Conservation (phyloP, 805 yeast species). For the baker's yeast (Saccharomyces cerevisiae) region DNA sequence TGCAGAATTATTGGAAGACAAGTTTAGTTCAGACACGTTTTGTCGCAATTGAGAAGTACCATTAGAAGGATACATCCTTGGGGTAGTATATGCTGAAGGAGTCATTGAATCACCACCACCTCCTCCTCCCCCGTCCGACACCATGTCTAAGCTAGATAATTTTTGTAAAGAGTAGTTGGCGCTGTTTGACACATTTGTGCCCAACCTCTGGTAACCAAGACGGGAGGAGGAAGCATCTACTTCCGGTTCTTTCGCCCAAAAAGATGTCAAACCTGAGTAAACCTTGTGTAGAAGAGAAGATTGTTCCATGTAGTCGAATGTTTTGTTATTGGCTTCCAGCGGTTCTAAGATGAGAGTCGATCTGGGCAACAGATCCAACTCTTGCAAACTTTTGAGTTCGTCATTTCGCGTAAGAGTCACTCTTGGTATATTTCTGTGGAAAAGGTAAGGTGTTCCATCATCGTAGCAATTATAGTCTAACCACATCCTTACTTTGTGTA, state of each 20-base stretch:
- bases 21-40: background rate
- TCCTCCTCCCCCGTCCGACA: background rate
- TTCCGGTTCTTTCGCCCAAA: background rate
- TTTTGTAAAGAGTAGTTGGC: background rate
- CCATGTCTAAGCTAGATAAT: background rate
- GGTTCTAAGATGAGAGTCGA: conserved; percentile 73
- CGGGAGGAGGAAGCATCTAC: background rate
- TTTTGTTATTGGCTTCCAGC: conserved; percentile 21
- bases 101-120: background rate
- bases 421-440: conserved; percentile 50
- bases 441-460: conserved; percentile 36
- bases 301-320: conserved; percentile 19
- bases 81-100: background rate
- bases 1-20: background rate
- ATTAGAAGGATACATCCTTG: background rate
- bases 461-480: conserved; percentile 45
- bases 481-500: conserved; percentile 52
- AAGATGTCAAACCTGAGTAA: background rate
- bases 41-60: background rate
- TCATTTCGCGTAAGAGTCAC: conserved; percentile 54
- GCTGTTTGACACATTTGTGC: background rate
- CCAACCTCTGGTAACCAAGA: background rate
- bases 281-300: background rate
- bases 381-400: conserved; percentile 46
- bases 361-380: conserved; percentile 60